A percentile compares a stretch with the other conserved stretches of the same genome.
Evolutionary conservation across 352 stramenopile species (phyloP).

Genomic region (Elongisporangium undulatum): DNA sequence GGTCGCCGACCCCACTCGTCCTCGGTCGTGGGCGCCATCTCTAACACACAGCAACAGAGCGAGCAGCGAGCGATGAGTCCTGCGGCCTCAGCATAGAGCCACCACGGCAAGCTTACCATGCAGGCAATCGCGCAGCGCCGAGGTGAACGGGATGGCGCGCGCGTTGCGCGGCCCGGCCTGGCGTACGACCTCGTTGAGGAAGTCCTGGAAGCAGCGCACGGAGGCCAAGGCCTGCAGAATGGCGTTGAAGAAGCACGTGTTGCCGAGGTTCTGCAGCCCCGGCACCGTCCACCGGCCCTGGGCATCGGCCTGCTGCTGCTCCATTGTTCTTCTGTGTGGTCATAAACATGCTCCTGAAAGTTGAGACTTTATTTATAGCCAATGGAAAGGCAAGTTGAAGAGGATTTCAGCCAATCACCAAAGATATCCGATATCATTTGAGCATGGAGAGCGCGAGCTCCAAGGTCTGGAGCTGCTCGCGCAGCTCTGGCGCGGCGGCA

Average conservation of each 20-base stretch:
- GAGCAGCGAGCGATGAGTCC: not conserved
- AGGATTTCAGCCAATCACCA: conserved; percentile 14
- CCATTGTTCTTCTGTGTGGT: conserved; percentile 4
- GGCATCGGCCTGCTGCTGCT: not conserved
- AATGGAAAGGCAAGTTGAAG: not conserved
- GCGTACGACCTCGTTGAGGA: conserved; percentile 58
- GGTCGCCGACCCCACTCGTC: conserved; percentile 22
- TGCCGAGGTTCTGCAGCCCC: conserved; percentile 87
- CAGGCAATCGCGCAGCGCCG: conserved; percentile 60
- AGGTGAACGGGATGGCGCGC: conserved; percentile 59
- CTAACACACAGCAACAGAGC: not conserved
- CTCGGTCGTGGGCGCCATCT: conserved; percentile 23
- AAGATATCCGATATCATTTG: not conserved
- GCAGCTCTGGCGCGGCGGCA: conserved; percentile 24
- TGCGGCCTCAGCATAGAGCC: not conserved
- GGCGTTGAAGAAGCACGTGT: conserved; percentile 90
- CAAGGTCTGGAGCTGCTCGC: conserved; percentile 27
- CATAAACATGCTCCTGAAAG: not conserved
- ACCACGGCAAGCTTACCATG: conserved; percentile 29
- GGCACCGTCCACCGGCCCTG: conserved; percentile 26
- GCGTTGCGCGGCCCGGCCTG: conserved; percentile 15
- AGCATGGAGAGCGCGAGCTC: conserved; percentile 8
- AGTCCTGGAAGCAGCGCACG: conserved; percentile 63
- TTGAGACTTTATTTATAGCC: conserved; percentile 5
- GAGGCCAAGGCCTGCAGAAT: conserved; percentile 82